phyloP scores from a whole-genome alignment of 768 basidiomycete species.

The Tulasnella sp. region DNA sequence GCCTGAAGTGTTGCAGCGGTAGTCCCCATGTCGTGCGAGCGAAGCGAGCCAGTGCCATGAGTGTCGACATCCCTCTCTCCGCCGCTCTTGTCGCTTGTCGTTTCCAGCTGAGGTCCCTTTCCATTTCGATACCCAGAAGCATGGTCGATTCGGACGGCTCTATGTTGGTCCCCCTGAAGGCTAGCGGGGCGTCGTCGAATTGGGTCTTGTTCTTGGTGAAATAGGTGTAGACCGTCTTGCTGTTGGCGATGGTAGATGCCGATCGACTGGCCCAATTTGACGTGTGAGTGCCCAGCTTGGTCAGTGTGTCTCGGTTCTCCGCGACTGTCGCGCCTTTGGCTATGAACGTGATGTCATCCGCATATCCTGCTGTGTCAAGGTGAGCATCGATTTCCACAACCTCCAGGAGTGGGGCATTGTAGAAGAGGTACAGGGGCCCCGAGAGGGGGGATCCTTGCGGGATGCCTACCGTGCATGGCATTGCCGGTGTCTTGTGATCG shows the following conservation, averaged over 20 bases:
- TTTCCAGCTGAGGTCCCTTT: conserved; percentile 1
- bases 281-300: background rate
- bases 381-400: background rate
- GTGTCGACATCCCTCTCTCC: background rate
- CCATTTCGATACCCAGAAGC: conserved; percentile 10
- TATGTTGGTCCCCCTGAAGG: background rate
- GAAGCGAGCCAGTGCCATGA: background rate
- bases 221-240: conserved; percentile 1
- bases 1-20: background rate
- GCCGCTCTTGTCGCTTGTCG: background rate
- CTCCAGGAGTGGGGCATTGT: conserved; percentile 27
- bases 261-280: background rate
- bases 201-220: conserved; percentile 3
- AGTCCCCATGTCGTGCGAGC: background rate
- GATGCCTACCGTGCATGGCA: conserved; percentile 15
- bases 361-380: background rate
- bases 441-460: conserved; percentile 30
- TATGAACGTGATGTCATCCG: conserved; percentile 19
- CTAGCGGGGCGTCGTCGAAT: background rate
- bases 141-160: background rate
- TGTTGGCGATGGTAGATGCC: conserved; percentile 4
- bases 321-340: background rate
- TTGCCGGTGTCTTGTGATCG: no score
- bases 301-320: background rate
- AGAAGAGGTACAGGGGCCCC: conserved; percentile 29